Conservation (phyloP, 1,284 basidiomycete species). For the Inonotus obliquus region DNA sequence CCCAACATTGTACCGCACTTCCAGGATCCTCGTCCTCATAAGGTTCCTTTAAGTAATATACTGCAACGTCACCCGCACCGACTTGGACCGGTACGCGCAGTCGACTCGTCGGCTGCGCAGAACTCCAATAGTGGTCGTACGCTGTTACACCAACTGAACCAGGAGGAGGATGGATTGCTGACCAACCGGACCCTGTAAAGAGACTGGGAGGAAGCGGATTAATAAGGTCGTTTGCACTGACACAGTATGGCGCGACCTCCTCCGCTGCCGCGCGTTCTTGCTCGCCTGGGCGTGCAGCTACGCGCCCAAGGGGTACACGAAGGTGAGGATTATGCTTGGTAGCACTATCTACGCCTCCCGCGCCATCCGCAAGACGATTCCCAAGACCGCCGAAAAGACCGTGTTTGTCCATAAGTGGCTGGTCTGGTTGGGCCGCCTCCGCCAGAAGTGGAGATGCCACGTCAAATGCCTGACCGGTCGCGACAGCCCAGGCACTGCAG, state of each 20-base stretch:
- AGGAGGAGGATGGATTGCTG: constrained; percentile 62
- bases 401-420: constrained; percentile 39
- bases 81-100: constrained; percentile 73
- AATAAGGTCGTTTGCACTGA: constrained; percentile 89
- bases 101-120: constrained; percentile 70
- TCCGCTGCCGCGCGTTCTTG: constrained; percentile 51
- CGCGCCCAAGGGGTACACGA: constrained; percentile 66
- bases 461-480: constrained; percentile 61
- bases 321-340: constrained; percentile 35
- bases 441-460: constrained; percentile 42
- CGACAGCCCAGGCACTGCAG: constrained; percentile 79
- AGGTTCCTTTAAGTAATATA: constrained; percentile 72
- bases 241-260: constrained; percentile 87
- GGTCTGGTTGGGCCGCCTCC: constrained; percentile 22
- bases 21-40: constrained; percentile 45
- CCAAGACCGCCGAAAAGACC: constrained; percentile 74
- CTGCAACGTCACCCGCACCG: constrained; percentile 72
- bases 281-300: constrained; percentile 66
- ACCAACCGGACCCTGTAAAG: constrained; percentile 90
- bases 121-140: constrained; percentile 84
- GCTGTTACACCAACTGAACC: constrained; percentile 41
- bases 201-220: constrained; percentile 87
- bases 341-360: constrained; percentile 29
- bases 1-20: constrained; percentile 78
- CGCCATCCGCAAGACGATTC: constrained; percentile 43